Evolutionary conservation across 768 basidiomycete genomes (phyloP), one percentile per base, ranked within the genome.

Genomic region (Amylocystis lapponica): DNA sequence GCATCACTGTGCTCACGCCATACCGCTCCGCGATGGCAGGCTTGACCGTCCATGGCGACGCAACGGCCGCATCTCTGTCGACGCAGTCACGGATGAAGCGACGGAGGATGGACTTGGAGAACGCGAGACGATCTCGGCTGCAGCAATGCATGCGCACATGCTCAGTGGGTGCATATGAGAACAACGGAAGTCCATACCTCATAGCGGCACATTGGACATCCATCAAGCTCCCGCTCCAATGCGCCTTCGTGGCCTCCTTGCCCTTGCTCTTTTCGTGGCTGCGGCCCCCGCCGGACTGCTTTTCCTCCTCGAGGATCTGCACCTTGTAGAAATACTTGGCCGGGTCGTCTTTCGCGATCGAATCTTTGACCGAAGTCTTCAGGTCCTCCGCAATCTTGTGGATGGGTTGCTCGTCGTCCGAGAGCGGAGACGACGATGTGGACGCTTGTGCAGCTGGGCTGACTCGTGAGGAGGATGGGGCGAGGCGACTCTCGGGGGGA

Each of bases 51-150:
- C 96, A 99, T 5, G 96, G 95, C 1, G 91, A 89, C 7, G 91
- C 92, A 21, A 95, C 85, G 8, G 90, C 86, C 13, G 91, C 75
- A 52, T 95, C 92, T 26, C 96, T 82, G 56, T 90, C 86, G 2
- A 99, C 86, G 55, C 92, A 95, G 58, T 98, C 96, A 49, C 90
- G 83, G 45, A 99, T 88, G 66, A 95, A 97, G 13, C 93, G 85
- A 51, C 93, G 89, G 22, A 99, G 78, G 54, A 98, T 95, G 14
- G 93, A 93, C 64, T 98, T 97, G 22, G 92, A 95, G 66, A 98
- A 98, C 16, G 91, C 82, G 16, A 95, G 73, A 40, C 94, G 87
- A 62, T 99, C 96, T 47, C 96, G 93, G 57, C 94, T 97, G 53
- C 16, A 46, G 41, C 16, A 42, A 45, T 34, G 37, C 14, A 20